These are phyloP conservation scores for Coffea canephora DNA, from an alignment of 257 asterid species.

Conservation along the genomic window DNA sequence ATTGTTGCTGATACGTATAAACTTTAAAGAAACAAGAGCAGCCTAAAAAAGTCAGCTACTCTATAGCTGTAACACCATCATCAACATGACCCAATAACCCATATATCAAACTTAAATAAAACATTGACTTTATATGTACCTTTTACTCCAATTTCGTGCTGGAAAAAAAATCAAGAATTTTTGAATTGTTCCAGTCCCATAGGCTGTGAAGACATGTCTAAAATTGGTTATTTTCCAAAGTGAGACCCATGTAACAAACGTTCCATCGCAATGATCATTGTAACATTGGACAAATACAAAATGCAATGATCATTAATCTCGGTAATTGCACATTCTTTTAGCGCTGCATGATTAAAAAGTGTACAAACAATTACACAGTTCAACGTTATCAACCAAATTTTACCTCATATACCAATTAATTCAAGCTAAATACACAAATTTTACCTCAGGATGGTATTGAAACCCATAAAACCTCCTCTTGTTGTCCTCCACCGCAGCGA, in stretches of 20 bases:
- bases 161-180: too few relatives aligned
- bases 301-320: background rate
- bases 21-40: background rate
- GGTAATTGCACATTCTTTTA: background rate
- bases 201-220: background rate
- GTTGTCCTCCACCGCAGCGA: conserved; percentile 73
- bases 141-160: background rate
- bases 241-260: background rate
- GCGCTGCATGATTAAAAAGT: background rate
- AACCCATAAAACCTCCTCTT: conserved; percentile 72
- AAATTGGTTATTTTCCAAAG: background rate
- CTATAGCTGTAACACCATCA: background rate
- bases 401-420: background rate
- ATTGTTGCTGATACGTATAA: background rate
- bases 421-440: background rate
- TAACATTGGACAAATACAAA: background rate
- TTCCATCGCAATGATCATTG: too few relatives aligned
- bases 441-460: conserved; percentile 99
- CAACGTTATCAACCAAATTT: too few relatives aligned
- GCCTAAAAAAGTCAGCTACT: background rate
- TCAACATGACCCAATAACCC: background rate
- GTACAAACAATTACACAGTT: background rate
- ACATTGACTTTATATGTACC: background rate
- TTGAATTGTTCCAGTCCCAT: background rate
- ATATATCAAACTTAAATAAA: too few relatives aligned